Percentiles rank a stretch among this genome's conserved stretches.
Evolutionary conservation across 805 yeast genomes (phyloP).

Genomic region (Lipomyces sp.): DNA sequence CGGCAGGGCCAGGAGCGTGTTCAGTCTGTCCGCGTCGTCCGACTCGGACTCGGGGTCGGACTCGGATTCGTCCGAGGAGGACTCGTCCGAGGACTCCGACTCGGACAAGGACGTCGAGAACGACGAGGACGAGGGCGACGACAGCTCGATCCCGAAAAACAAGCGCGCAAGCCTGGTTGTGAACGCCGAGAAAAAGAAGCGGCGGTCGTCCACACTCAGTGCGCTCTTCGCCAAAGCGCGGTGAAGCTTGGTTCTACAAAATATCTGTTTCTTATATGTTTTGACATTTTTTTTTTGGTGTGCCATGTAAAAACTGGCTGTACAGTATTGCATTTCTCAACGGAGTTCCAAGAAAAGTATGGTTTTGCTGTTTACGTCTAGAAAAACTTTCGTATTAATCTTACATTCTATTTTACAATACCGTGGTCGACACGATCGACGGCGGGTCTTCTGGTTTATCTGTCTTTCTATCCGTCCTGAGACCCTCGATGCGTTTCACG

Average conservation of each 20-base stretch:
- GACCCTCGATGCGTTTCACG: slow-evolving; percentile 48
- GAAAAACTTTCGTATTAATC: too few relatives aligned
- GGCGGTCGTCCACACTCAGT: slow-evolving; percentile 4
- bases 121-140: slow-evolving; percentile 9
- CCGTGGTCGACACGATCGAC: slow-evolving; percentile 16
- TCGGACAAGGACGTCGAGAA: not conserved
- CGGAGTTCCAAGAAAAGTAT: too few relatives aligned
- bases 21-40: too few relatives aligned
- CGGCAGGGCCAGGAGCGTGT: too few relatives aligned
- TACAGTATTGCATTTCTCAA: too few relatives aligned
- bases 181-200: not conserved
- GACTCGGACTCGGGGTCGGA: slow-evolving; percentile 1
- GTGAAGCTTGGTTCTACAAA: not conserved
- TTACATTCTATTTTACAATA: slow-evolving; percentile 5
- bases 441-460: slow-evolving; percentile 48
- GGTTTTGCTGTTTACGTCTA: too few relatives aligned
- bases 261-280: not conserved
- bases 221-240: slow-evolving; percentile 1
- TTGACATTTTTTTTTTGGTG: not conserved
- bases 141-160: slow-evolving; percentile 17
- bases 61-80: slow-evolving; percentile 1
- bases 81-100: not conserved
- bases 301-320: not conserved
- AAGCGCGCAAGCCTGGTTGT: slow-evolving; percentile 12
- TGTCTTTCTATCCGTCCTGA: slow-evolving; percentile 43